Evolutionary conservation across 176 grass and related monocot species (phyloP).

Genomic region (Cymbopogon citratus): DNA sequence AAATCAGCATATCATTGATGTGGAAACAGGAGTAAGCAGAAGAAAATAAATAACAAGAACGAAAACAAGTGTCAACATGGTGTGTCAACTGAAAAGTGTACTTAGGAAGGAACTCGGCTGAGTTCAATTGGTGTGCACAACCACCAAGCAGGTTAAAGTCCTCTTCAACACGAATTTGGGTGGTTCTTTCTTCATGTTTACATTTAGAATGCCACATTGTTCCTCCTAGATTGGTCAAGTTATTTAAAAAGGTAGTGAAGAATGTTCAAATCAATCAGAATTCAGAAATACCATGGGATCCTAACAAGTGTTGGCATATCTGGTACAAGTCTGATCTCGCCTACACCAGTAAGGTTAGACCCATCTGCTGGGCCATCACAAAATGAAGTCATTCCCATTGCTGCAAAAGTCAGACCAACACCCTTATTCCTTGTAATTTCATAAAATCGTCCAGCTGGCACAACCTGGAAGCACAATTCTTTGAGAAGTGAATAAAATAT

Average conservation of each 20-base stretch:
- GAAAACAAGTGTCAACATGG: neutral
- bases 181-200: neutral
- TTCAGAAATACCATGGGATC: constrained; percentile 75
- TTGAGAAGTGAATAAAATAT: constrained; percentile 11
- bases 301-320: constrained; percentile 76
- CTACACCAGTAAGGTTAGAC: constrained; percentile 79
- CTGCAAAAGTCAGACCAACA: constrained; percentile 72
- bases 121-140: neutral
- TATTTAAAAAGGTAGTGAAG: neutral
- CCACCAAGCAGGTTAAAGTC: neutral
- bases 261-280: constrained; percentile 26
- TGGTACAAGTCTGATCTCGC: constrained; percentile 83
- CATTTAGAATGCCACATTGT: neutral
- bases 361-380: constrained; percentile 78
- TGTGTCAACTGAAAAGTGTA: neutral
- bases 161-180: neutral
- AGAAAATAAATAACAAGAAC: constrained; percentile 1
- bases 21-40: neutral
- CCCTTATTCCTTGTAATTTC: constrained; percentile 71
- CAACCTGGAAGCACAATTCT: constrained; percentile 54
- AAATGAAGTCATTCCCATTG: constrained; percentile 82
- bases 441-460: constrained; percentile 74
- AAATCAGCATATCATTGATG: neutral
- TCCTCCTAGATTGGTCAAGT: neutral
- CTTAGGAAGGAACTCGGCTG: neutral